These are phyloP conservation scores for Effrenium voratum DNA, from an alignment of 73 alveolate species.

Conservation along the genomic window DNA sequence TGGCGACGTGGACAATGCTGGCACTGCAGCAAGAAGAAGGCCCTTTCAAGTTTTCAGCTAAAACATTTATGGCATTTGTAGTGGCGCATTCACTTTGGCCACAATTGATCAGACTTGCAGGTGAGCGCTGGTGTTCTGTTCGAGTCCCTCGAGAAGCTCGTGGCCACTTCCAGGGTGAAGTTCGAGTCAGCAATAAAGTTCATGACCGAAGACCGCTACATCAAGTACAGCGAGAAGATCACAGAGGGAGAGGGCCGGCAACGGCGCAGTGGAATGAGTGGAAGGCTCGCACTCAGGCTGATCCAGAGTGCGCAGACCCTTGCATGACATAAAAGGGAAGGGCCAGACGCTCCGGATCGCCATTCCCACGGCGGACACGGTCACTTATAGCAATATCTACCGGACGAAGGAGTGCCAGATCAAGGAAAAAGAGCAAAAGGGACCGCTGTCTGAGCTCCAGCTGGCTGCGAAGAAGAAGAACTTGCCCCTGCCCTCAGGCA, in stretches of 20 bases:
- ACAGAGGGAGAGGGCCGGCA: slow-evolving; percentile 15
- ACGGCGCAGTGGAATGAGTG: not conserved
- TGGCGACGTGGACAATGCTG: not conserved
- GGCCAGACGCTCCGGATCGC: not conserved
- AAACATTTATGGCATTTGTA: not conserved
- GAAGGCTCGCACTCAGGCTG: not conserved
- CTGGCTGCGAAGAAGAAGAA: not conserved
- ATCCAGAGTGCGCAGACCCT: not conserved
- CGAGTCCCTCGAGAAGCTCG: not conserved
- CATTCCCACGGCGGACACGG: not conserved
- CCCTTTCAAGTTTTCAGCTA: not conserved
- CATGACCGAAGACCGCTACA: not conserved
- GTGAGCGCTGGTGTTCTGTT: not conserved
- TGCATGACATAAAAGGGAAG: not conserved
- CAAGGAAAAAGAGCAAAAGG: slow-evolving; percentile 3
- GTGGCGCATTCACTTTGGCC: not conserved
- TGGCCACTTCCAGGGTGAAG: not conserved
- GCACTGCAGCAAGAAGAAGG: no score
- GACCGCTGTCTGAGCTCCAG: not conserved
- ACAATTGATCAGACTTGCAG: not conserved
- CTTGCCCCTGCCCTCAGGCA: no score
- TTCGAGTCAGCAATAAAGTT: not conserved
- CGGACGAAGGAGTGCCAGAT: not conserved
- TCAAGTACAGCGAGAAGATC: not conserved
- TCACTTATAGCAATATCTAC: not conserved